Evolutionary conservation across 2,329 filamentous ascomycete species (phyloP).

Genomic region (Aspergillus sp.): DNA sequence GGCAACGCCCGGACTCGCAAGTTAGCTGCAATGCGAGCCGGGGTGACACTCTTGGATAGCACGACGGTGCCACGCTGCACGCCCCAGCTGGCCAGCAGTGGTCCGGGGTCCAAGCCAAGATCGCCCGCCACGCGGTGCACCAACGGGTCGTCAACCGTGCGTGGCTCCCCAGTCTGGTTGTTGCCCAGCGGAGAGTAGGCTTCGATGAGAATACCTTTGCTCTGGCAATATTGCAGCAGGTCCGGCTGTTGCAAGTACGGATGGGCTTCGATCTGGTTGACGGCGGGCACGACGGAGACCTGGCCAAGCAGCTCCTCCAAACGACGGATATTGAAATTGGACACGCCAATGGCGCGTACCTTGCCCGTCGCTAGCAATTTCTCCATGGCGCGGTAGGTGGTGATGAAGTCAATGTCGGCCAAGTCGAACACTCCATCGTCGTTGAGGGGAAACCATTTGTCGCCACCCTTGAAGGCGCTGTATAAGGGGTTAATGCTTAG

Average conservation of each 20-base stretch:
- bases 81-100: conserved; percentile 57
- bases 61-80: conserved; percentile 57
- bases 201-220: not conserved
- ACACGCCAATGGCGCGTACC: conserved; percentile 70
- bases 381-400: conserved; percentile 61
- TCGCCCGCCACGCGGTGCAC: conserved; percentile 63
- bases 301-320: conserved; percentile 71
- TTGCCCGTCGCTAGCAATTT: conserved; percentile 59
- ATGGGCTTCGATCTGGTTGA: conserved; percentile 63
- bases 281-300: conserved; percentile 66
- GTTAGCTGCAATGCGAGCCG: conserved; percentile 35
- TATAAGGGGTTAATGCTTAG: not conserved
- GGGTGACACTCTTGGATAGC: conserved; percentile 57
- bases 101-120: conserved; percentile 58
- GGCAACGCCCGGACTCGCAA: conserved; percentile 15
- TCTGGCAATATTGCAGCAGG: conserved; percentile 16
- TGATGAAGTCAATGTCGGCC: conserved; percentile 25
- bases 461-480: conserved; percentile 24
- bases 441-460: conserved; percentile 29
- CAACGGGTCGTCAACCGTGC: conserved; percentile 60
- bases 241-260: conserved; percentile 2
- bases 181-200: conserved; percentile 57
- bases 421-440: conserved; percentile 26
- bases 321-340: conserved; percentile 71
- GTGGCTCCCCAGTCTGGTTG: conserved; percentile 48